Percentiles rank a stretch among this genome's conserved stretches.
Evolutionary conservation across 177 flowering plant genomes (phyloP).

Genomic region (Telopea speciosissima): DNA sequence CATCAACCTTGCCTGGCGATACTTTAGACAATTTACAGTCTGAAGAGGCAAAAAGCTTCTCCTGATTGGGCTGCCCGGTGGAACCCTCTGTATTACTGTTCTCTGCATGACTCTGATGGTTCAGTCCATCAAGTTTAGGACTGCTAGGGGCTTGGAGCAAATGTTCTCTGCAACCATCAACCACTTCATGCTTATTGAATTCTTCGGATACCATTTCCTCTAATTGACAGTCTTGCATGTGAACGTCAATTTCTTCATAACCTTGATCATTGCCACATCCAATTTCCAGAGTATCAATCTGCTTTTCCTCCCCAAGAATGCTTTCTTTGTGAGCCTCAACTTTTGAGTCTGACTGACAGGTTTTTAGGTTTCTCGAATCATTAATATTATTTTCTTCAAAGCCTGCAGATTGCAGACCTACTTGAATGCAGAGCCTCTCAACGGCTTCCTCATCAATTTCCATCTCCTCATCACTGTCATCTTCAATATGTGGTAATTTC

Average conservation of each 20-base stretch:
- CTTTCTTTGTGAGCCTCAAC: slow-evolving; percentile 10
- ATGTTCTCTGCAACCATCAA: slow-evolving; percentile 13
- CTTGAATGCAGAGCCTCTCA: slow-evolving; percentile 41
- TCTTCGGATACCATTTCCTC: slow-evolving; percentile 38
- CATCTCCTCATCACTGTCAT: slow-evolving; percentile 90
- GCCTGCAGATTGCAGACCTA: slow-evolving; percentile 25
- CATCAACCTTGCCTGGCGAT: slow-evolving; percentile 12
- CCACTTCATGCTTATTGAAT: slow-evolving; percentile 25
- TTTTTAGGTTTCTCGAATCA: slow-evolving; percentile 13
- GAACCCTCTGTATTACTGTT: slow-evolving; percentile 9
- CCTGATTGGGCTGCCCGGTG: slow-evolving; percentile 13
- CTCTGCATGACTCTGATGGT: slow-evolving; percentile 2
- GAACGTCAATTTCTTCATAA: slow-evolving; percentile 49
- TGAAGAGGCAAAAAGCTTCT: slow-evolving; percentile 15
- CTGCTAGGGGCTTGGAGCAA: background rate
- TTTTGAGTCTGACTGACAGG: slow-evolving; percentile 12
- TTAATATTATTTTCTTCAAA: slow-evolving; percentile 7
- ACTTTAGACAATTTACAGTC: slow-evolving; percentile 13
- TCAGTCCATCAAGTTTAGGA: background rate
- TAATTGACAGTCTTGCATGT: slow-evolving; percentile 44
- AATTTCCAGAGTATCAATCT: slow-evolving; percentile 5
- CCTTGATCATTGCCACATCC: slow-evolving; percentile 16
- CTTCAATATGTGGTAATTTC: slow-evolving; percentile 57
- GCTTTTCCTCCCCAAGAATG: slow-evolving; percentile 1
- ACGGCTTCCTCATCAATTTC: slow-evolving; percentile 85